Conservation (phyloP, 1,284 basidiomycete genomes). For the Ceratobasidium sp. region DNA sequence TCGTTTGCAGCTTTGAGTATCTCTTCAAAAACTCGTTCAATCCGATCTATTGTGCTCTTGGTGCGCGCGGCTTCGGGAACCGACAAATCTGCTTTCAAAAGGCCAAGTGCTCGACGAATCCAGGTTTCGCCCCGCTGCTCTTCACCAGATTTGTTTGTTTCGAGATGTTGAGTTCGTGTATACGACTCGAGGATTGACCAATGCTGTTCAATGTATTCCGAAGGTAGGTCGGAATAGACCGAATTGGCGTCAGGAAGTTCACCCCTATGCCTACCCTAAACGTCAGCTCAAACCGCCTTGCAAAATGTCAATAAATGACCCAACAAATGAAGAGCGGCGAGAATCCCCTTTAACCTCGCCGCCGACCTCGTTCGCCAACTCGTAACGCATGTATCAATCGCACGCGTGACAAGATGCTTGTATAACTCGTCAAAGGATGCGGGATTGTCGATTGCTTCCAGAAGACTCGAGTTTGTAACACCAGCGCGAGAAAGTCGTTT, state of each 20-base stretch:
- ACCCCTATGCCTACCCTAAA: conserved; percentile 70
- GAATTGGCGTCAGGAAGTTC: conserved; percentile 72
- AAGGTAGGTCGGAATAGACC: conserved; percentile 81
- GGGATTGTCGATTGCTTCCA: conserved; percentile 69
- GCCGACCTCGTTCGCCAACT: conserved; percentile 87
- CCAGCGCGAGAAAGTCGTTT: conserved; percentile 50
- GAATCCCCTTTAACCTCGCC: conserved; percentile 82
- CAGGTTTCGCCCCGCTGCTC: conserved; percentile 77
- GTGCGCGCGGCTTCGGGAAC: conserved; percentile 24
- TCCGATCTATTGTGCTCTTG: conserved; percentile 7
- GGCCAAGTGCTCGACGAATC: conserved; percentile 77
- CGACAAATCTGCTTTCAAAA: conserved; percentile 71
- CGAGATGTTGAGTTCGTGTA: conserved; percentile 78
- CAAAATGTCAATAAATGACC: conserved; percentile 54
- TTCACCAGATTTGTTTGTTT: conserved; percentile 68
- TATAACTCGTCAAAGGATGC: conserved; percentile 83
- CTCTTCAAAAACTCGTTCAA: conserved; percentile 66
- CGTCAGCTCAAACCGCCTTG: not conserved
- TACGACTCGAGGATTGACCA: conserved; percentile 84
- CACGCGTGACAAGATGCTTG: conserved; percentile 77
- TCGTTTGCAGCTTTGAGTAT: conserved; percentile 65
- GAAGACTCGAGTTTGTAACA: conserved; percentile 68
- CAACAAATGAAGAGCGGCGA: conserved; percentile 89
- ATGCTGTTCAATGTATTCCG: conserved; percentile 75
- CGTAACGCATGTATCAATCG: conserved; percentile 84